phyloP scores from a whole-genome alignment of 495 filamentous ascomycete species.

The Copromyces sp. region DNA sequence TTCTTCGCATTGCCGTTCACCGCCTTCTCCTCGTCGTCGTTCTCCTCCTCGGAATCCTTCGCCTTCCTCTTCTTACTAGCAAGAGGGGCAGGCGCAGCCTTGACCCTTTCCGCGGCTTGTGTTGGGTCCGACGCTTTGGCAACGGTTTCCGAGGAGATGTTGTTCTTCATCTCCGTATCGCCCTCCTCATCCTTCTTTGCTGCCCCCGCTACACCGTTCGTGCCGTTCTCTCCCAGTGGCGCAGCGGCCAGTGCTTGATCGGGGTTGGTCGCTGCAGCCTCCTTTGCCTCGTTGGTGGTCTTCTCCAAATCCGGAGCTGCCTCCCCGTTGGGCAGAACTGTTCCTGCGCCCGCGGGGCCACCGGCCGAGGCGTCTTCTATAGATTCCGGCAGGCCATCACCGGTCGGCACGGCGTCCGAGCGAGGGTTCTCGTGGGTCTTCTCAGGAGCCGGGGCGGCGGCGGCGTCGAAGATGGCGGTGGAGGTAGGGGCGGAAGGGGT shows the following conservation, averaged over 20 bases:
- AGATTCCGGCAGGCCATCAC: not conserved
- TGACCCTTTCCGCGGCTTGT: not conserved
- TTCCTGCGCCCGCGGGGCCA: not conserved
- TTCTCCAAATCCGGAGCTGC: not conserved
- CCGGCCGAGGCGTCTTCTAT: not conserved
- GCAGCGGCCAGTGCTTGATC: conserved; percentile 1
- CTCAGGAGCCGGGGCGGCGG: not conserved
- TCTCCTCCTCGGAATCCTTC: conserved; percentile 10
- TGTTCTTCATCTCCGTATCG: conserved; percentile 13
- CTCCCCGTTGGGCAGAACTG: not conserved
- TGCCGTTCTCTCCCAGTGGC: conserved; percentile 2
- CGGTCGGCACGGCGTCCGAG: not conserved
- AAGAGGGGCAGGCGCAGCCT: conserved; percentile 6
- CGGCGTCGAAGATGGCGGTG: not conserved
- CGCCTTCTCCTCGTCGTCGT: conserved; percentile 5
- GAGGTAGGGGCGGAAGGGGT: not conserved
- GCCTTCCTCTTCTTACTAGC: conserved; percentile 9
- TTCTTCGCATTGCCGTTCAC: conserved; percentile 24
- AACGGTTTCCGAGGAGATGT: not conserved
- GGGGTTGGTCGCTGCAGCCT: not conserved
- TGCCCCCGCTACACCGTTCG: not conserved
- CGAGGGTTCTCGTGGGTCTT: not conserved
- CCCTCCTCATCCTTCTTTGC: conserved; percentile 1
- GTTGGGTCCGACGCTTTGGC: not conserved
- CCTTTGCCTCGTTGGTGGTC: conserved; percentile 2